Evolutionary conservation across 352 stramenopile species (phyloP).

Genomic region (Globisporangium paddicum): DNA sequence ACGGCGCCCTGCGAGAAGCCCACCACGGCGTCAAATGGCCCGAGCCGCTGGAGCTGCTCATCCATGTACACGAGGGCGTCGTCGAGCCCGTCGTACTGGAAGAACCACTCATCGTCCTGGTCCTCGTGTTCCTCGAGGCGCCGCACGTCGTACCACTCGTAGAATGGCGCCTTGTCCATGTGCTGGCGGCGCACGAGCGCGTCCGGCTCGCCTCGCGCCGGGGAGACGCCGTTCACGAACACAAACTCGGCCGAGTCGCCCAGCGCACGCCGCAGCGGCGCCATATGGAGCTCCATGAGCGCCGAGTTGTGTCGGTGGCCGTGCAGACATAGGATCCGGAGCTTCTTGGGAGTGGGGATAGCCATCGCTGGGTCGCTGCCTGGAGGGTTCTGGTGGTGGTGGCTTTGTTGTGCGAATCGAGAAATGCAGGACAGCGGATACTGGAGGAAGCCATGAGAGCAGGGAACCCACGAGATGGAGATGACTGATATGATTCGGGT

Average conservation of each 20-base stretch:
- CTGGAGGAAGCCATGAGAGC: too few species aligned
- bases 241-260: constrained; percentile 1
- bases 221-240: background rate
- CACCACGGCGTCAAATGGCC: constrained; percentile 43
- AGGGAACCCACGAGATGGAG: too few species aligned
- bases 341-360: background rate
- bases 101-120: constrained; percentile 29
- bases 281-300: background rate
- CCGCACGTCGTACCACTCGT: constrained; percentile 1
- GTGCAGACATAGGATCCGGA: constrained; percentile 1
- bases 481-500: too few species aligned
- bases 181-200: background rate
- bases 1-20: constrained; percentile 7
- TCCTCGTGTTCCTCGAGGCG: background rate
- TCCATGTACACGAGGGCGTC: constrained; percentile 41
- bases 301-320: background rate
- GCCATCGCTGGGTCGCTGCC: too few species aligned
- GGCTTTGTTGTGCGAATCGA: too few species aligned
- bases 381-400: too few species aligned
- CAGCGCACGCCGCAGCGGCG: background rate
- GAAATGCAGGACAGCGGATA: too few species aligned
- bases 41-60: constrained; percentile 34
- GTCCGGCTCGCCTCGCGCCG: background rate
- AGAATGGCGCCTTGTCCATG: background rate
- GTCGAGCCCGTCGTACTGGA: constrained; percentile 43